phyloP scores from a whole-genome alignment of 768 basidiomycete genomes.

The Hygrocybe punicea region DNA sequence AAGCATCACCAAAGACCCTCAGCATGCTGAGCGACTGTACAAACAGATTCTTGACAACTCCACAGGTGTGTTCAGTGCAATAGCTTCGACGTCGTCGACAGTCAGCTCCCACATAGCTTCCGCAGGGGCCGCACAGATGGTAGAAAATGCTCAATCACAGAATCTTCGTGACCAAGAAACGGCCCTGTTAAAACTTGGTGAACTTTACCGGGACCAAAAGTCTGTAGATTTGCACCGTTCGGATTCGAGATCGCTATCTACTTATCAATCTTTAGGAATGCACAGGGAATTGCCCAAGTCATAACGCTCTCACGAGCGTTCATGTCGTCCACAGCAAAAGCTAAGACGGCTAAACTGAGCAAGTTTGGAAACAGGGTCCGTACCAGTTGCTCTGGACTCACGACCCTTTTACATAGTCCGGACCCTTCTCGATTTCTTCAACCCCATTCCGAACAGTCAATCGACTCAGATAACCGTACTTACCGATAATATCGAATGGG shows the following conservation, averaged over 20 bases:
- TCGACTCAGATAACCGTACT: slow-evolving; percentile 81
- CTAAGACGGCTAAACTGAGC: slow-evolving; percentile 97
- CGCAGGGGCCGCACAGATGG: slow-evolving; percentile 30
- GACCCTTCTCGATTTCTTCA: slow-evolving; percentile 89
- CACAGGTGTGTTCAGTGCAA: slow-evolving; percentile 24
- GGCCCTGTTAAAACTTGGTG: slow-evolving; percentile 81
- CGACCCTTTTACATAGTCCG: slow-evolving; percentile 55
- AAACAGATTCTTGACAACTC: slow-evolving; percentile 57
- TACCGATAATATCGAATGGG: slow-evolving; percentile 90
- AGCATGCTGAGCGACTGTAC: slow-evolving; percentile 71
- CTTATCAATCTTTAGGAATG: slow-evolving; percentile 55
- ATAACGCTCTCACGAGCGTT: slow-evolving; percentile 80
- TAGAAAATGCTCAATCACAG: slow-evolving; percentile 48
- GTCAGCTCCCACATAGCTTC: slow-evolving; percentile 25
- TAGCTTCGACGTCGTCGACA: background rate
- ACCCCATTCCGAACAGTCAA: slow-evolving; percentile 68
- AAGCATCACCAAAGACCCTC: slow-evolving; percentile 44
- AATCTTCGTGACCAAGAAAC: slow-evolving; percentile 76
- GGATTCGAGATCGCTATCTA: background rate
- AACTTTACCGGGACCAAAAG: slow-evolving; percentile 84
- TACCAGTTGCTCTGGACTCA: background rate
- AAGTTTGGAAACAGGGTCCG: slow-evolving; percentile 20
- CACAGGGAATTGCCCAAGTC: slow-evolving; percentile 78
- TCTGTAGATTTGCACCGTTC: slow-evolving; percentile 33
- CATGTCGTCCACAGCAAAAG: slow-evolving; percentile 94